phyloP scores from a whole-genome alignment of 768 basidiomycete genomes.

The Termitomyces sp. region DNA sequence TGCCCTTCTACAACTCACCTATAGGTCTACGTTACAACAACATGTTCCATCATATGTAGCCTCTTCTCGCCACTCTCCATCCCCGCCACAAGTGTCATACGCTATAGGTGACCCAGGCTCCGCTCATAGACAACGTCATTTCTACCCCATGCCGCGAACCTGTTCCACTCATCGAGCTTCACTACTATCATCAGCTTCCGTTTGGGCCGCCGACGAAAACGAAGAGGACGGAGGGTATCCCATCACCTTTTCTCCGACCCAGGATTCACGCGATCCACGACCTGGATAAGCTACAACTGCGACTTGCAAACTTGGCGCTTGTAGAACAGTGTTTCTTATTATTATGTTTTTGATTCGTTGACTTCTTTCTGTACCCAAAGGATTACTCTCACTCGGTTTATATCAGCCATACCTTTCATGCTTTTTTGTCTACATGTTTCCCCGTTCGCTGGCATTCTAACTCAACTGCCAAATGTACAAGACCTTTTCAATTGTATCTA shows the following conservation, averaged over 20 bases:
- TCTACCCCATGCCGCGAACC: conserved; percentile 26
- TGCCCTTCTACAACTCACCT: conserved; percentile 20
- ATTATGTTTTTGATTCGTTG: background rate
- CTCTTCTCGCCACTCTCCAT: conserved; percentile 29
- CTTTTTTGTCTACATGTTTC: conserved; percentile 11
- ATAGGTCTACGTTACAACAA: conserved; percentile 25
- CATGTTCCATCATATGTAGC: conserved; percentile 27
- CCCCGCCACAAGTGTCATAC: conserved; percentile 29
- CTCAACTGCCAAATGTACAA: conserved; percentile 9
- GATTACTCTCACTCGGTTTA: conserved; percentile 3
- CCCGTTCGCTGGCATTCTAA: conserved; percentile 15
- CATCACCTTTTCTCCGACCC: conserved; percentile 16
- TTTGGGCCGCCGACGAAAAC: conserved; percentile 22
- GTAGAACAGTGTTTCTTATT: background rate
- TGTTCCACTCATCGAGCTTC: conserved; percentile 13
- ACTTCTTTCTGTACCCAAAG: conserved; percentile 4
- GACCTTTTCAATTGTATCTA: conserved; percentile 15
- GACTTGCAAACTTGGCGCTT: background rate
- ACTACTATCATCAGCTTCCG: conserved; percentile 6
- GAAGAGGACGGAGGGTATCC: conserved; percentile 23
- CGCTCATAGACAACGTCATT: conserved; percentile 27
- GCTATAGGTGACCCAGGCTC: conserved; percentile 26
- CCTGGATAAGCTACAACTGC: conserved; percentile 6
- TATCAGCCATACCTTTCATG: conserved; percentile 11
- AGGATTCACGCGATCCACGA: conserved; percentile 21